Conservation (phyloP, 140 eudicot species). For the Anethum foeniculum region DNA sequence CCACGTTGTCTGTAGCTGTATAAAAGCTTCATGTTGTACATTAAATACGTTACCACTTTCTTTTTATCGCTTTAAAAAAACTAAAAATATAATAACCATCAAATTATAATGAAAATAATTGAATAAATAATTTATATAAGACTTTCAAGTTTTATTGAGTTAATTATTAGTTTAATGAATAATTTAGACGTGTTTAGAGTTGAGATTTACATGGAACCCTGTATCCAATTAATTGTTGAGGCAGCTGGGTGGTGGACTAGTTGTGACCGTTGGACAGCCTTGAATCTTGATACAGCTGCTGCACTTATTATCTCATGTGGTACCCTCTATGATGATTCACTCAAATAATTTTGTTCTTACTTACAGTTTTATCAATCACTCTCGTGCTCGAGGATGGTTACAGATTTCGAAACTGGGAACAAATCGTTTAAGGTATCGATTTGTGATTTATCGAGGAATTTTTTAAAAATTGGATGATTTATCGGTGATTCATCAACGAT, state of each 20-base stretch:
- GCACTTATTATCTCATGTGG: background rate
- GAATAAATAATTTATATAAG: too few relatives aligned
- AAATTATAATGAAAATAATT: too few relatives aligned
- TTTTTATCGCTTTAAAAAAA: too few relatives aligned
- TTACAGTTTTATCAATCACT: too few relatives aligned
- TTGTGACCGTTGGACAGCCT: background rate
- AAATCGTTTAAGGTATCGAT: too few relatives aligned
- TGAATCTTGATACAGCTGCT: background rate
- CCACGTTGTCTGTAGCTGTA: conserved; percentile 10
- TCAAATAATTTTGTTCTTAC: background rate
- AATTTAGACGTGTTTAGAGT: conserved; percentile 1
- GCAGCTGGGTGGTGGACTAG: background rate
- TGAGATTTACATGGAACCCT: background rate
- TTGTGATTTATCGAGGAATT: too few relatives aligned
- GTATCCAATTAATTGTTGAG: background rate
- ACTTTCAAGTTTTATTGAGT: background rate
- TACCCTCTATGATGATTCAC: background rate
- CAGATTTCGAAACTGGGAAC: too few relatives aligned
- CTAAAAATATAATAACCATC: too few relatives aligned
- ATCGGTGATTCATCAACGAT: too few relatives aligned
- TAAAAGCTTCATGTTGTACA: background rate
- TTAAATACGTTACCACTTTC: background rate
- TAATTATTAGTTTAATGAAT: background rate
- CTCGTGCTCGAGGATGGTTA: too few relatives aligned
- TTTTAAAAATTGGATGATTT: too few relatives aligned